A percentile compares a stretch with the other conserved stretches of the same genome.
These are phyloP conservation scores for Boletellus sp. DNA, from an alignment of 1,284 basidiomycete species.

Conservation along the genomic window DNA sequence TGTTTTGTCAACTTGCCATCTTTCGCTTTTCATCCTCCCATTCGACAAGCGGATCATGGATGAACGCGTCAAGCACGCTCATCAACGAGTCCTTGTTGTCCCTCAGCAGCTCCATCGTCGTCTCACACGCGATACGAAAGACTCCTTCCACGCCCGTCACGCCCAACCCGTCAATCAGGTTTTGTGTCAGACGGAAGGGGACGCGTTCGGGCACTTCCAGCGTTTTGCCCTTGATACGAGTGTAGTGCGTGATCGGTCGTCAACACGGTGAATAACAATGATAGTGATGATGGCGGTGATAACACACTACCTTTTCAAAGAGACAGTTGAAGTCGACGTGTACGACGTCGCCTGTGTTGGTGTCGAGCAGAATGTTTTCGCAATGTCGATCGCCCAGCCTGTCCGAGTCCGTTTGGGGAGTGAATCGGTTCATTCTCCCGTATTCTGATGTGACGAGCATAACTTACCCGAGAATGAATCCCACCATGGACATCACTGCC, in stretches of 20 bases:
- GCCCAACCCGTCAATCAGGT: constrained; percentile 90
- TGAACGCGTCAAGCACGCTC: constrained; percentile 95
- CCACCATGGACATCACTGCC: constrained; percentile 99
- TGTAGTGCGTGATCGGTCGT: too few relatives aligned
- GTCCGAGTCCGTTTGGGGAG: background rate
- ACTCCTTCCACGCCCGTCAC: constrained; percentile 94
- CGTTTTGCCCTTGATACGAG: constrained; percentile 66
- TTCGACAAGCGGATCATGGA: constrained; percentile 96
- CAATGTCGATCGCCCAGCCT: constrained; percentile 97
- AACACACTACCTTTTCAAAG: constrained; percentile 80
- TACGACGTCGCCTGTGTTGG: constrained; percentile 85
- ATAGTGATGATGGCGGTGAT: background rate
- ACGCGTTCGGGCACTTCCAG: constrained; percentile 92
- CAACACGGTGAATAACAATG: background rate
- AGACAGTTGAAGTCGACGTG: constrained; percentile 99
- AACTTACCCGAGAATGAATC: constrained; percentile 91
- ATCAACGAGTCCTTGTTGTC: constrained; percentile 93
- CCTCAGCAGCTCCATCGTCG: constrained; percentile 84
- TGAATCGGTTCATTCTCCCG: too few relatives aligned
- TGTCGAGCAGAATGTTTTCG: constrained; percentile 95
- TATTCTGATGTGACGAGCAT: too few relatives aligned
- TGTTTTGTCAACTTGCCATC: constrained; percentile 43
- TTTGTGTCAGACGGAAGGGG: constrained; percentile 94
- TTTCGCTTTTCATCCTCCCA: constrained; percentile 82
- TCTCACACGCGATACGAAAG: constrained; percentile 90